Base-by-base conservation (phyloP, 108 stramenopile genomes). In the Schizochytrium sp. region DNA sequence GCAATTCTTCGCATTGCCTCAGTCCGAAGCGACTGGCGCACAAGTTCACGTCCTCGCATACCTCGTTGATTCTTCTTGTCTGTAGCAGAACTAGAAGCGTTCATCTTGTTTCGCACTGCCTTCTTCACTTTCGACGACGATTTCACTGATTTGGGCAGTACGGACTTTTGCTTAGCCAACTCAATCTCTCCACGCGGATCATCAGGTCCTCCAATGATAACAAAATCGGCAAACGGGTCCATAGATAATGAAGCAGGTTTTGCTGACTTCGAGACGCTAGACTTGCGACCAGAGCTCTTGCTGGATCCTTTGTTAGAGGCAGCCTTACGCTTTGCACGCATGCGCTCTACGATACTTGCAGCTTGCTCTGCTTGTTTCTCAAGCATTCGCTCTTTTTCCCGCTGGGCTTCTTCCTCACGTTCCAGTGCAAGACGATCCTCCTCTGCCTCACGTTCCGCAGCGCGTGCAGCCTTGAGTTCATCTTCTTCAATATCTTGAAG, bases 291-390 rank as follows among this genome's bases (percentile, higher is more conserved):
- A 28, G 28, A 28, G 28, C 28, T 28, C 28, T 28, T 28, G 28
- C 28, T 28, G 28, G 28, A 28, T 28, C 28, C 28, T 28, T 28
- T 28, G 28, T 28, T 28, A 28, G 28, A 28, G 28, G 64, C 28
- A 8, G 42, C 64, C 64, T 44, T 69, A 44, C 64, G 64, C 64
- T 69, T 69, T 38, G 64, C 64, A 15, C 64, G 64, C 10, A 69
- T 44, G 12, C 64, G 64, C 15, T 69, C 64, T 0, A 69, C 64
- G 3, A 69, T 38, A 38, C 64, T 69, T 44, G 64, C 64, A 7
- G 64, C 64, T 44, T 69, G 64, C 42, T 7, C 42, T 8, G 64
- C 64, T 15, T 69, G 64, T 44, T 69, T 69, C 44, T 69, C 64
- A 44, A 38, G 64, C 2, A 69, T 12, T 1, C 64, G 64, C 64